These are phyloP conservation scores for Sclerospora graminicola DNA, from an alignment of 352 stramenopile genomes.

Conservation along the genomic window DNA sequence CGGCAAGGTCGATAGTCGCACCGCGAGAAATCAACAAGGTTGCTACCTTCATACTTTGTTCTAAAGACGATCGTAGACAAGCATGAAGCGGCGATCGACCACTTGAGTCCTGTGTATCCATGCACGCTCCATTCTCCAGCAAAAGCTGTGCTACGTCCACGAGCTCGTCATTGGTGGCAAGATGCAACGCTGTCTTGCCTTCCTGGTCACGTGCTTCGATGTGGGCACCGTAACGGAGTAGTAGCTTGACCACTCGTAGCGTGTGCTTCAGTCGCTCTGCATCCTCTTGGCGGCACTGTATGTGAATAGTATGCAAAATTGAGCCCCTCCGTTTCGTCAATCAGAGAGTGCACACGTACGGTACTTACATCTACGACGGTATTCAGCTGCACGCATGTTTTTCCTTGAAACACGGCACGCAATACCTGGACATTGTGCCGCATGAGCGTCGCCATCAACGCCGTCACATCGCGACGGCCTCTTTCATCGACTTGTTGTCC, in stretches of 20 bases:
- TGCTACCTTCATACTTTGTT: constrained; percentile 19
- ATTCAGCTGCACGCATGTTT: constrained; percentile 15
- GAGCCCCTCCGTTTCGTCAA: background rate
- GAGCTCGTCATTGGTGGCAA: constrained; percentile 26
- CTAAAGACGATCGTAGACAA: constrained; percentile 10
- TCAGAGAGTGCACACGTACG: background rate
- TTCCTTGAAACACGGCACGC: constrained; percentile 23
- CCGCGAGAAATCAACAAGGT: constrained; percentile 21
- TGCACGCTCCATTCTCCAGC: constrained; percentile 16
- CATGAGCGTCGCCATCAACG: constrained; percentile 25
- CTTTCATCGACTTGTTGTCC: constrained; percentile 19
- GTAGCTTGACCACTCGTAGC: constrained; percentile 18
- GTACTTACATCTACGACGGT: constrained; percentile 22
- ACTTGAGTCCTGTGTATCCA: constrained; percentile 15
- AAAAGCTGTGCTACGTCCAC: constrained; percentile 19
- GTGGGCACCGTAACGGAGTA: constrained; percentile 18
- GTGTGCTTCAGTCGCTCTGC: constrained; percentile 17
- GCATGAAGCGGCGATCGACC: constrained; percentile 16
- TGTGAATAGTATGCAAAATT: background rate
- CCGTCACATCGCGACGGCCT: constrained; percentile 17
- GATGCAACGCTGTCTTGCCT: constrained; percentile 22
- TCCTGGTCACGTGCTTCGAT: constrained; percentile 16
- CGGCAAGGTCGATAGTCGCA: constrained; percentile 14
- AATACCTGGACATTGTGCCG: constrained; percentile 27
- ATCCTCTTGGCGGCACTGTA: constrained; percentile 24